phyloP scores from a whole-genome alignment of 305 asterid species.

The Fraxinus dipetala region DNA sequence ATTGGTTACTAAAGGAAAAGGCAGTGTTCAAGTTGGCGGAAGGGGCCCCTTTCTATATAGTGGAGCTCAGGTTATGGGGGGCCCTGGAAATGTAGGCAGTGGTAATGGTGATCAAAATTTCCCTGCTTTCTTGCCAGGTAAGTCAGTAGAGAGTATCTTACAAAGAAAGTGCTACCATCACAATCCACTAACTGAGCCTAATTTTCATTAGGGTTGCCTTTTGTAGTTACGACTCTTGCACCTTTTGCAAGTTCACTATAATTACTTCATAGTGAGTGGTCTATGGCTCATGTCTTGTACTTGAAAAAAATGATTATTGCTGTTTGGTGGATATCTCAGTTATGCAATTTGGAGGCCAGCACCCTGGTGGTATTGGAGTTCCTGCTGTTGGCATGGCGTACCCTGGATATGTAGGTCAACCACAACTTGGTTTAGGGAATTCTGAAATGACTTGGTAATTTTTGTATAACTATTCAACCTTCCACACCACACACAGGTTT shows the following conservation, averaged over 20 bases:
- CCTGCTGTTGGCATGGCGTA: constrained; percentile 99
- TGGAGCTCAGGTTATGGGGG: constrained; percentile 74
- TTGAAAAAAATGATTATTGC: constrained; percentile 1
- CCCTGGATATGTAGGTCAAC: constrained; percentile 91
- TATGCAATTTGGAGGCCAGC: constrained; percentile 92
- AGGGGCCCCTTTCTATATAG: constrained; percentile 66
- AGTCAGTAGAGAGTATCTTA: background rate
- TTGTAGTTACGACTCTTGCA: background rate
- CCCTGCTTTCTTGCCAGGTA: constrained; percentile 89
- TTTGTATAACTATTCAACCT: constrained; percentile 10
- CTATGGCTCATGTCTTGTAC: background rate
- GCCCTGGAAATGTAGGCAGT: constrained; percentile 53
- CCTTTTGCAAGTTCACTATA: constrained; percentile 65
- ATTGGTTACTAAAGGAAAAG: constrained; percentile 71
- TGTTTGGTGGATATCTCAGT: constrained; percentile 47
- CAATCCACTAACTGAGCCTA: constrained; percentile 2
- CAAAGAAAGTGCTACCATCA: background rate
- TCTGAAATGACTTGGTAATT: constrained; percentile 88
- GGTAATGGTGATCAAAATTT: constrained; percentile 73
- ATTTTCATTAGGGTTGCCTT: background rate
- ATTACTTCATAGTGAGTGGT: background rate
- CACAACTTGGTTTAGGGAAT: constrained; percentile 74
- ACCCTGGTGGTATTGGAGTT: constrained; percentile 92
- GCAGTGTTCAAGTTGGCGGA: constrained; percentile 53
- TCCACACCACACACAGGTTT: background rate